Conservation (phyloP, 2,329 filamentous ascomycete genomes). For the Lithohypha guttulata region DNA sequence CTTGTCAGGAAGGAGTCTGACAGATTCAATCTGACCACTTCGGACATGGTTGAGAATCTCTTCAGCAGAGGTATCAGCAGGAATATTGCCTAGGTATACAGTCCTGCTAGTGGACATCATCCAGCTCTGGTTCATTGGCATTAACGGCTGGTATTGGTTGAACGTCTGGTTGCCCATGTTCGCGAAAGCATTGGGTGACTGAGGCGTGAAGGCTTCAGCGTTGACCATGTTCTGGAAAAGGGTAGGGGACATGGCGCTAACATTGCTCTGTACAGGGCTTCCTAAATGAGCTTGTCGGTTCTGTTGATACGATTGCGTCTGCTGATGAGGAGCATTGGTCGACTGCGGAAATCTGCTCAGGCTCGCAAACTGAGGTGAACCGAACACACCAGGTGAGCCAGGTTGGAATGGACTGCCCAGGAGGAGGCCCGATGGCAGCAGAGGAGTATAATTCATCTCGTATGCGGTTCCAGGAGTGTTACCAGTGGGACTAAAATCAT, state of each 20-base stretch:
- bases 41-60: slow-evolving; percentile 93
- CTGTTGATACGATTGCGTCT: slow-evolving; percentile 45
- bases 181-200: slow-evolving; percentile 72
- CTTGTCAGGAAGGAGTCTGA: slow-evolving; percentile 92
- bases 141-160: slow-evolving; percentile 59
- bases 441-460: slow-evolving; percentile 97
- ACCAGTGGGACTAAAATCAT: slow-evolving; percentile 52
- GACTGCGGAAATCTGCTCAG: slow-evolving; percentile 65
- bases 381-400: slow-evolving; percentile 79
- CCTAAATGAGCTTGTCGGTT: slow-evolving; percentile 45
- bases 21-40: slow-evolving; percentile 98
- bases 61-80: slow-evolving; percentile 91
- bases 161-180: slow-evolving; percentile 50
- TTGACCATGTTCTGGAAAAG: slow-evolving; percentile 78
- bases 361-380: slow-evolving; percentile 82
- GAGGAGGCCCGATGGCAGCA: slow-evolving; percentile 86
- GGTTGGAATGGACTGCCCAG: slow-evolving; percentile 95
- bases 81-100: slow-evolving; percentile 95
- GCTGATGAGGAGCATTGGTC: slow-evolving; percentile 42
- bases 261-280: slow-evolving; percentile 64
- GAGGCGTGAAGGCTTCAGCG: slow-evolving; percentile 72
- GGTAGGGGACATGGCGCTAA: slow-evolving; percentile 60
- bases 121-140: slow-evolving; percentile 45
- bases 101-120: slow-evolving; percentile 88
- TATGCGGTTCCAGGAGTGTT: slow-evolving; percentile 77